Conservation (phyloP, 179 eudicot species). For the Nepenthes alata region DNA sequence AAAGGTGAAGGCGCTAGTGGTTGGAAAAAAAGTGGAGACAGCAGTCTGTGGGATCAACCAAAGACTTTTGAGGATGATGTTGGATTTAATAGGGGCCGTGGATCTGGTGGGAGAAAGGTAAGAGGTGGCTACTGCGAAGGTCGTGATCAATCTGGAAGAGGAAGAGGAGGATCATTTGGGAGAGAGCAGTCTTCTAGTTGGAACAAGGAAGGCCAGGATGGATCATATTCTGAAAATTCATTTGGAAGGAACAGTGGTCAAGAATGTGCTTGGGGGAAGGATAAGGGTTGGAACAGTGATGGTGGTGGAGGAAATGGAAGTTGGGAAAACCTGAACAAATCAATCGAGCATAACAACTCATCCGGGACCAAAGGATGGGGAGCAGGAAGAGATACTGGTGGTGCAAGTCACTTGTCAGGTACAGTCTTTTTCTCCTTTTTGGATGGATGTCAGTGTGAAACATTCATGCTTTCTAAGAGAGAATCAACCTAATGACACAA, state of each 20-base stretch:
- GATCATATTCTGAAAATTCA: background rate
- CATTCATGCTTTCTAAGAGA: too few species aligned
- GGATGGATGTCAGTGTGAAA: background rate
- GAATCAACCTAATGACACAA: too few species aligned
- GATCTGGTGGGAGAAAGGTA: constrained; percentile 41
- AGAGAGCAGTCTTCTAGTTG: constrained; percentile 13
- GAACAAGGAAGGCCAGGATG: constrained; percentile 11
- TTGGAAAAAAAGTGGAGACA: constrained; percentile 10
- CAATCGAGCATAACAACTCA: background rate
- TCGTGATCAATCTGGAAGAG: constrained; percentile 25
- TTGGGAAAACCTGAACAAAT: background rate
- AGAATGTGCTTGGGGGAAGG: constrained; percentile 6
- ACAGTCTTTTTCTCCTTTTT: background rate
- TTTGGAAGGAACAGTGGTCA: constrained; percentile 14
- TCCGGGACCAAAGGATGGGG: background rate
- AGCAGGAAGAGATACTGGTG: background rate
- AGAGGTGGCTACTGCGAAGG: constrained; percentile 33
- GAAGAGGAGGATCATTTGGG: constrained; percentile 27
- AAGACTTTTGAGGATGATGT: constrained; percentile 17
- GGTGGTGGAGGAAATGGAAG: background rate
- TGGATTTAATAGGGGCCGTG: constrained; percentile 27
- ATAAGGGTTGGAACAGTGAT: constrained; percentile 6
- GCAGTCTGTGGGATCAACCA: constrained; percentile 3
- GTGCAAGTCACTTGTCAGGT: background rate
- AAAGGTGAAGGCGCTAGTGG: constrained; percentile 7